Evolutionary conservation across 305 asterid species (phyloP).

Genomic region (Ruellia speciosa): DNA sequence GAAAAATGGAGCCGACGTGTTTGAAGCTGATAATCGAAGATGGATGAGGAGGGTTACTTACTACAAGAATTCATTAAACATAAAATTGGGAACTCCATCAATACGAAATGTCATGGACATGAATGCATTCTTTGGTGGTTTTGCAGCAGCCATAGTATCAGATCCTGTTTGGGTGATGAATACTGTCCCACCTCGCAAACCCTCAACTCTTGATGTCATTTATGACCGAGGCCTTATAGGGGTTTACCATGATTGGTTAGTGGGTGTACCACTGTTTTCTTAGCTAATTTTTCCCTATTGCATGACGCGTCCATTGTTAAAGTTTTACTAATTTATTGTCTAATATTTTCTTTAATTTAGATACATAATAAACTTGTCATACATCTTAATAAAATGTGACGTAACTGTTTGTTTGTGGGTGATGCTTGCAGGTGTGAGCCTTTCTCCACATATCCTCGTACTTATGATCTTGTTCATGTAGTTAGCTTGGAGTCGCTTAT

Average conservation of each 20-base stretch:
- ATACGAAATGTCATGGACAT: slow-evolving; percentile 94
- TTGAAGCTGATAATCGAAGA: slow-evolving; percentile 78
- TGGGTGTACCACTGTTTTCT: slow-evolving; percentile 13
- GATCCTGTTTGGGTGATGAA: slow-evolving; percentile 99
- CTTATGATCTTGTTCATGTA: slow-evolving; percentile 90
- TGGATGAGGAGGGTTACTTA: slow-evolving; percentile 72
- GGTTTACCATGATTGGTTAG: slow-evolving; percentile 90
- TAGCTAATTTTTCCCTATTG: slow-evolving; percentile 1
- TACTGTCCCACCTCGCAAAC: slow-evolving; percentile 71
- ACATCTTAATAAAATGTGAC: slow-evolving; percentile 4
- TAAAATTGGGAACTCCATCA: slow-evolving; percentile 73
- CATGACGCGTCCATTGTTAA: not conserved
- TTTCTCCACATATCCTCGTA: slow-evolving; percentile 93
- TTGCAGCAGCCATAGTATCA: slow-evolving; percentile 70
- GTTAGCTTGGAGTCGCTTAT: slow-evolving; percentile 63
- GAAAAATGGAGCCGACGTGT: slow-evolving; percentile 61
- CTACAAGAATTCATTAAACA: slow-evolving; percentile 63
- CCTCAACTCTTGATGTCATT: slow-evolving; percentile 76
- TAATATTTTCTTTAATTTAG: slow-evolving; percentile 2
- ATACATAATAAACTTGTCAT: slow-evolving; percentile 10
- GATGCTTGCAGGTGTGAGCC: slow-evolving; percentile 84
- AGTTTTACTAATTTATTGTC: not conserved
- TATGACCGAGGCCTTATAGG: slow-evolving; percentile 94
- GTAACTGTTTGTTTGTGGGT: slow-evolving; percentile 17
- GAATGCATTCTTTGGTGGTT: slow-evolving; percentile 94